Base-by-base conservation (phyloP, 495 filamentous ascomycete species). In the Tirmania nivea region DNA sequence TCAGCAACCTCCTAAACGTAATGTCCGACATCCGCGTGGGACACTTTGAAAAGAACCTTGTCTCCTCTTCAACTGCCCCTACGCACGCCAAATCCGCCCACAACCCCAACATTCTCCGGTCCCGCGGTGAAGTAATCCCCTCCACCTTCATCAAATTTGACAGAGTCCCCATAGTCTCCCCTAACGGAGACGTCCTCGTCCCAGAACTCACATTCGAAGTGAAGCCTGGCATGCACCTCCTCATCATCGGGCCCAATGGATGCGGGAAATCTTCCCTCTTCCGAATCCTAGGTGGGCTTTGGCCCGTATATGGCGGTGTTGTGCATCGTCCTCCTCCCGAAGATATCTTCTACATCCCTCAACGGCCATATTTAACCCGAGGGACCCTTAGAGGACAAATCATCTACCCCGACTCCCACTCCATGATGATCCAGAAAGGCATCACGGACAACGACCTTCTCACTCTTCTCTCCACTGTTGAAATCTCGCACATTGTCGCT, bases 311-410 rank as follows among this genome's bases (percentile, higher is more conserved):
- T 68, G 90, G 90, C 54, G 90, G 90, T 37, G 82, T 74, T 1
- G 90, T 97, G 21, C 76, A 80, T 59, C 95, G 94, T 64, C 90
- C 92, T 6, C 78, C 81, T 0, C 84, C 85, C 57, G 76, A 80
- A 48, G 81, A 89, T 60, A 95, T 97, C 62, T 97, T 96, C 71
- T 97, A 97, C 69, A 94, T 97, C 61, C 90, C 90, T 0, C 90
- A 97, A 63, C 79, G 90, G 0, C 90, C 90, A 0, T 97, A 97
- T 63, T 74, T 97, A 2, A 87, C 83, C 34, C 77, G 83, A 31
- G 90, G 90, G 16, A 83, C 80, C 1, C 76, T 97, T 20, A 79
- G 90, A 39, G 87, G 96, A 66, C 90, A 97, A 63, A 84, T 97
- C 57, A 95, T 87, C 55, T 97, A 96, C 67, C 90, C 90, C 0